Percentiles rank a stretch among this genome's conserved stretches.
These are phyloP conservation scores for Pezicula neosporulosa DNA, from an alignment of 2,329 filamentous ascomycete species.

Conservation along the genomic window DNA sequence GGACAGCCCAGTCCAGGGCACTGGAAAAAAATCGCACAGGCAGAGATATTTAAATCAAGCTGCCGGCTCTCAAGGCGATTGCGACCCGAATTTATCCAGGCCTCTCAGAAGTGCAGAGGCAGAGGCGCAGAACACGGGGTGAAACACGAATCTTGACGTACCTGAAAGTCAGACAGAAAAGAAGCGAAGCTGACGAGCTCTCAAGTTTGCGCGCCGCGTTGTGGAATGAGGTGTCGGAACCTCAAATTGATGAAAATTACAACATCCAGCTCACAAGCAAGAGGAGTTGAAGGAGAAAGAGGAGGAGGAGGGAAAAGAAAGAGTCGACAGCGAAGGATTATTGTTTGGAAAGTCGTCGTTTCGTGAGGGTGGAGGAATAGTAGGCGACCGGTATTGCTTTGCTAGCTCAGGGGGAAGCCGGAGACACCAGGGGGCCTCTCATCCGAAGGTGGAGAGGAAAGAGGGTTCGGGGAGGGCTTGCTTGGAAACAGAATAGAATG, in stretches of 20 bases:
- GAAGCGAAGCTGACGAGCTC: background rate
- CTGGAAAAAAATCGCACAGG: background rate
- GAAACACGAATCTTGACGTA: background rate
- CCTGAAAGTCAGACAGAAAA: background rate
- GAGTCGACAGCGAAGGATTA: background rate
- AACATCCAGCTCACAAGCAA: background rate
- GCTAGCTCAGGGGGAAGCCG: too few relatives aligned
- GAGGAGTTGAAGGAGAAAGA: background rate
- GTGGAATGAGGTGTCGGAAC: background rate
- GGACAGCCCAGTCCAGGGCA: background rate
- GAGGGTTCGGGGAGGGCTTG: too few relatives aligned
- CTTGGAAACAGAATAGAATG: too few relatives aligned
- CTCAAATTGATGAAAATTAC: background rate
- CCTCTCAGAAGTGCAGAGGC: too few relatives aligned
- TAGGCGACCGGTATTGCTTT: too few relatives aligned
- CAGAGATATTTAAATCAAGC: background rate
- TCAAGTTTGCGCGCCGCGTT: background rate
- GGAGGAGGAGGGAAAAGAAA: background rate
- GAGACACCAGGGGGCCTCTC: too few relatives aligned
- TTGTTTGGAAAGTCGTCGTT: too few relatives aligned
- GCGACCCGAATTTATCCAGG: too few relatives aligned
- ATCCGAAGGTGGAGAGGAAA: too few relatives aligned
- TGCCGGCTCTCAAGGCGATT: too few relatives aligned
- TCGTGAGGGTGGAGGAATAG: too few relatives aligned
- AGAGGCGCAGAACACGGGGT: background rate